A percentile compares a stretch with the other conserved stretches of the same genome.
Evolutionary conservation across 2,329 filamentous ascomycete species (phyloP).

Genomic region (Aspergillus aculeatus): DNA sequence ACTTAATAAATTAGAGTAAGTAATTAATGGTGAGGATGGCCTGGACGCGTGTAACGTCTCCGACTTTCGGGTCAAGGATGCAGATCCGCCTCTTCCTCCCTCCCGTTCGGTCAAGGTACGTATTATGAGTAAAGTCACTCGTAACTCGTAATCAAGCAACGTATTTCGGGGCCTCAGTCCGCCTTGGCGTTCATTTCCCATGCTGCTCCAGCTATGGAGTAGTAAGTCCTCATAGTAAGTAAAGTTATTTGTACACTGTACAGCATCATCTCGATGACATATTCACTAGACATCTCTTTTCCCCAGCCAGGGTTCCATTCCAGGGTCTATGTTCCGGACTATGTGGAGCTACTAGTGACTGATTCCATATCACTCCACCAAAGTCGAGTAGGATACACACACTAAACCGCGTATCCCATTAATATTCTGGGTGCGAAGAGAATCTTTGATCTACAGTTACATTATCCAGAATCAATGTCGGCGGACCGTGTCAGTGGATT

Average conservation of each 20-base stretch:
- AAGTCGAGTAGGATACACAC: too few species aligned
- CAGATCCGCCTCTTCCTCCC: background rate
- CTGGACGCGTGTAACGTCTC: constrained; percentile 4
- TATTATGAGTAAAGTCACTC: too few species aligned
- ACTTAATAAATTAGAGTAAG: background rate
- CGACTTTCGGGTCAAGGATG: background rate
- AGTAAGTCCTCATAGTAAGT: too few species aligned
- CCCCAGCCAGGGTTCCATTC: constrained; percentile 1
- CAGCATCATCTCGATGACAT: background rate
- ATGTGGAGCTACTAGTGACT: background rate
- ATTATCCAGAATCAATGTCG: background rate
- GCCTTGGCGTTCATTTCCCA: background rate
- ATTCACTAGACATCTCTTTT: background rate
- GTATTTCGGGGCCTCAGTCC: background rate
- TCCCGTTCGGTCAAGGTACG: background rate
- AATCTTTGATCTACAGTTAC: background rate
- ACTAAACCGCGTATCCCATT: too few species aligned
- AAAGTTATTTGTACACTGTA: background rate
- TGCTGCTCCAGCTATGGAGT: too few species aligned
- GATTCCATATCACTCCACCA: background rate
- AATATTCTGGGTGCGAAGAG: too few species aligned
- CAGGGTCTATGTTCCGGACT: background rate
- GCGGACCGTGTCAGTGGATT: background rate
- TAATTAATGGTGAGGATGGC: background rate
- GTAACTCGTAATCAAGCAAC: background rate